phyloP scores from a whole-genome alignment of 495 filamentous ascomycete species.

The Daldinia bambusicola region DNA sequence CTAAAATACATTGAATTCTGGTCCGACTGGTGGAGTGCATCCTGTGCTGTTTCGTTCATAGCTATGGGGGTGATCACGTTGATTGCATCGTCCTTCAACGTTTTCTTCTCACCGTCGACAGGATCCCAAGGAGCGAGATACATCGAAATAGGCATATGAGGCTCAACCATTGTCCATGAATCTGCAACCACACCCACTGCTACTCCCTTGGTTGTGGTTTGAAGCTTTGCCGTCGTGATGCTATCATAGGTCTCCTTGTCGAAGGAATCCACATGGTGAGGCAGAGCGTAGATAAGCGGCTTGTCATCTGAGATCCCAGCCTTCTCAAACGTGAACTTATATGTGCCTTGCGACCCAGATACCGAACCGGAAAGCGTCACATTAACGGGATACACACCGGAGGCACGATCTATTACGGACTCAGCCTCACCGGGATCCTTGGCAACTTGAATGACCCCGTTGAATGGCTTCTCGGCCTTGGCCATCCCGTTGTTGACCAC shows the following conservation, averaged over 20 bases:
- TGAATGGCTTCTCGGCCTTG: constrained; percentile 57
- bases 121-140: constrained; percentile 80
- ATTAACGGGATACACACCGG: constrained; percentile 75
- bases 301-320: constrained; percentile 65
- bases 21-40: constrained; percentile 75
- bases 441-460: constrained; percentile 81
- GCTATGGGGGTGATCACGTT: constrained; percentile 67
- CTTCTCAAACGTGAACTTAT: constrained; percentile 76
- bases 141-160: constrained; percentile 75
- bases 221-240: constrained; percentile 69
- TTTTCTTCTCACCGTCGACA: constrained; percentile 57
- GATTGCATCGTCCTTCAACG: constrained; percentile 63
- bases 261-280: constrained; percentile 85
- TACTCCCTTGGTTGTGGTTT: constrained; percentile 88
- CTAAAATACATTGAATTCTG: constrained; percentile 94
- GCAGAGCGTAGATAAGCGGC: constrained; percentile 87
- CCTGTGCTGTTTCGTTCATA: constrained; percentile 72
- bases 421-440: constrained; percentile 75
- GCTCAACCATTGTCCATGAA: constrained; percentile 81
- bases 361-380: constrained; percentile 71
- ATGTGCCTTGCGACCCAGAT: constrained; percentile 69
- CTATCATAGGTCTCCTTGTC: constrained; percentile 64
- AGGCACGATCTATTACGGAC: constrained; percentile 74
- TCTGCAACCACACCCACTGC: constrained; percentile 78
- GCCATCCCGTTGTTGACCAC: constrained; percentile 59